Base-by-base conservation (phyloP, 345 rosid genomes). In the Populus nigra region DNA sequence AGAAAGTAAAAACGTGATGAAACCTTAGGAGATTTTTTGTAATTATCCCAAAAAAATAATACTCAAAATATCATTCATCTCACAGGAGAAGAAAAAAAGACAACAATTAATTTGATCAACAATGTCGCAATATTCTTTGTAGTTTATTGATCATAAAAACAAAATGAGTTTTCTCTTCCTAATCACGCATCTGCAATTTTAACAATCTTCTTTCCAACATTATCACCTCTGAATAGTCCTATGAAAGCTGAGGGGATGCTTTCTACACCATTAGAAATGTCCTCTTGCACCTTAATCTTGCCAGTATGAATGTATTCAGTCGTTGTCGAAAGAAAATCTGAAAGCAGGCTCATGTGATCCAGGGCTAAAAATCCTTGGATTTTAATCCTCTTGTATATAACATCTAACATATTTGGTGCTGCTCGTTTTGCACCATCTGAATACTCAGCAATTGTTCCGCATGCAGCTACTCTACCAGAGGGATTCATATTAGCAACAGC, bases 371-470 rank as follows among this genome's bases (percentile, higher is more conserved):
- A 91, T 0, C 92, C 92, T 62, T 83, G 89, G 20, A 91, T 80
- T 59, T 77, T 88, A 67, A 87, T 78, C 71, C 92, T 88, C 84
- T 78, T 88, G 85, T 86, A 88, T 20, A 88, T 69, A 47, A 89
- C 71, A 11, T 83, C 87, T 1, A 88, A 1, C 92, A 87, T 83
- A 5, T 79, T 71, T 0, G 90, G 92, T 1, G 87, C 82, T 31
- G 90, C 89, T 53, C 78, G 67, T 66, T 78, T 85, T 35, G 31
- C 66, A 0, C 41, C 4, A 22, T 73, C 79, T 8, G 85, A 76
- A 12, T 89, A 88, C 57, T 91, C 88, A 0, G 94, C 82, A 10
- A 89, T 89, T 4, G 78, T 87, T 8, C 94, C 94, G 43, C 90
- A 88, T 10, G 83, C 83, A 0, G 88, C 89, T 38, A 89, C 83